A percentile compares a stretch with the other conserved stretches of the same genome.
Conservation (phyloP, 1,284 basidiomycete genomes). For the Ceratobasidium sp. region DNA sequence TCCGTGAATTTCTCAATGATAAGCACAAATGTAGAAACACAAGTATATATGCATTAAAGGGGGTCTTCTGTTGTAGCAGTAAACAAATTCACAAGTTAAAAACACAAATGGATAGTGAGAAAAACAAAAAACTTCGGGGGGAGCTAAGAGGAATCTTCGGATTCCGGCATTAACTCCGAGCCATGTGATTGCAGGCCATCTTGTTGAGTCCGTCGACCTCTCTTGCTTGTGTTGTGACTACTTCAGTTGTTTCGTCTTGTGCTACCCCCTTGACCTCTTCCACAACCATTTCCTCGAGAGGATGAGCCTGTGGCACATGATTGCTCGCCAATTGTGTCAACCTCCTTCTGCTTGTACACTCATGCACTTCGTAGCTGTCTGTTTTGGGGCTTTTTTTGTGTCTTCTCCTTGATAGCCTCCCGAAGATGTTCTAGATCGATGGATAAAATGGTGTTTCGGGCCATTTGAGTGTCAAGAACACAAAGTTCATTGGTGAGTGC, state of each 20-base stretch:
- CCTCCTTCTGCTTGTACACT: slow-evolving; percentile 13
- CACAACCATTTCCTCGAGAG: background rate
- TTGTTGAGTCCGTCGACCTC: background rate
- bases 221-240: background rate
- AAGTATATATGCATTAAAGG: no score
- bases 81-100: background rate
- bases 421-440: background rate
- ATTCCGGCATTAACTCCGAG: background rate
- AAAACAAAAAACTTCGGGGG: slow-evolving; percentile 1
- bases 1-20: background rate
- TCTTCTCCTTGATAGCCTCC: slow-evolving; percentile 17
- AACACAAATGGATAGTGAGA: background rate
- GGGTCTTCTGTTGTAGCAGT: no score
- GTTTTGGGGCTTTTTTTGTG: background rate
- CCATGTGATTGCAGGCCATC: background rate
- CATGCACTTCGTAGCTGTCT: background rate
- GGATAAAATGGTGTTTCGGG: slow-evolving; percentile 2
- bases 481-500: background rate
- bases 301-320: slow-evolving; percentile 11
- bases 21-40: slow-evolving; percentile 2
- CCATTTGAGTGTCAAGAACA: background rate
- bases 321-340: background rate
- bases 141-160: background rate
- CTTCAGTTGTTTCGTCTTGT: background rate
- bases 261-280: background rate